Evolutionary conservation across 345 rosid species (phyloP).

Genomic region (Brassica rapa): DNA sequence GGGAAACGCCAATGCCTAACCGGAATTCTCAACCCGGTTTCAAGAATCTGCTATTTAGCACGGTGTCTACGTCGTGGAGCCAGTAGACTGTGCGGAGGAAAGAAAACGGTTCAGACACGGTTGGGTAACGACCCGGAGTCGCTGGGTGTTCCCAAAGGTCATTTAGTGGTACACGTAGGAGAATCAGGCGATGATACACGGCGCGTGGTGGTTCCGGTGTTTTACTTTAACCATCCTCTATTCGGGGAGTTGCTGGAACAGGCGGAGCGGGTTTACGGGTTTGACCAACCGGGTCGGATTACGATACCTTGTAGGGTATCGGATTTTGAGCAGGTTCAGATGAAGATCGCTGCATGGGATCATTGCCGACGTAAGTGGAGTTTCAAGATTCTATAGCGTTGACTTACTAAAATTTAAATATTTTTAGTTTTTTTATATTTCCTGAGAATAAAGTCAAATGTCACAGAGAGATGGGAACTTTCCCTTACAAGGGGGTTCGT

Average conservation of each 20-base stretch:
- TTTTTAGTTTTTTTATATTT: not conserved
- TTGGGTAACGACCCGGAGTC: conserved; percentile 42
- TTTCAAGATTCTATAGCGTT: conserved; percentile 33
- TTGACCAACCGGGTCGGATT: conserved; percentile 73
- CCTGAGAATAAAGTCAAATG: not conserved
- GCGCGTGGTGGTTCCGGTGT: conserved; percentile 71
- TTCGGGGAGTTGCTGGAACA: conserved; percentile 73
- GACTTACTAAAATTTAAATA: not conserved
- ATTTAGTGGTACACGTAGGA: conserved; percentile 72
- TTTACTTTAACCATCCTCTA: conserved; percentile 82
- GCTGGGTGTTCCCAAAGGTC: conserved; percentile 63
- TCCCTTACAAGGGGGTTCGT: not conserved
- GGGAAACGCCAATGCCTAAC: conserved; percentile 32
- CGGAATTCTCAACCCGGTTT: conserved; percentile 37
- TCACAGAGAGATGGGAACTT: not conserved
- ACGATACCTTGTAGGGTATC: conserved; percentile 71
- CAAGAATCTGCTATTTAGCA: conserved; percentile 46
- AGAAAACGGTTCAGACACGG: conserved; percentile 44
- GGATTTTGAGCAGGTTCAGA: conserved; percentile 76
- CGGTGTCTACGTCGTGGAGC: conserved; percentile 48
- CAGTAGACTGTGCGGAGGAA: conserved; percentile 31
- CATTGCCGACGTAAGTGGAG: conserved; percentile 30
- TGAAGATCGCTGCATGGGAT: conserved; percentile 69
- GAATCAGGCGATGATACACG: conserved; percentile 48
- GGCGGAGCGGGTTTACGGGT: conserved; percentile 77